A percentile compares a stretch with the other conserved stretches of the same genome.
These are phyloP conservation scores for Penicillium thymicola DNA, from an alignment of 2,329 filamentous ascomycete genomes.

Conservation along the genomic window DNA sequence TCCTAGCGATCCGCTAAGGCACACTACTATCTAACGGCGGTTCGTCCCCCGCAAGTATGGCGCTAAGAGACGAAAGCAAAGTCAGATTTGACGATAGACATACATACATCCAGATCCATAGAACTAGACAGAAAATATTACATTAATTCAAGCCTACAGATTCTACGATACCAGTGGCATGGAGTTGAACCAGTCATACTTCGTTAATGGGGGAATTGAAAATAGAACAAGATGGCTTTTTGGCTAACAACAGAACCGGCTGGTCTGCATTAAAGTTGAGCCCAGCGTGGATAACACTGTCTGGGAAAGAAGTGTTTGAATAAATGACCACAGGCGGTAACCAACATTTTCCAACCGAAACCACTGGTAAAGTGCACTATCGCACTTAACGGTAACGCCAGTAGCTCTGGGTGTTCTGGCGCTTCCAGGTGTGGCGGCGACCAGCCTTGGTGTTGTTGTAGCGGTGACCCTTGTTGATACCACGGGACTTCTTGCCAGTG, in stretches of 20 bases:
- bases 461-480: conserved; percentile 97
- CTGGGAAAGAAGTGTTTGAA: conserved; percentile 32
- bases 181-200: conserved; percentile 36
- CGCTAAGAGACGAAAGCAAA: neutral
- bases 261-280: conserved; percentile 38
- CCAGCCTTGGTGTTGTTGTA: conserved; percentile 98
- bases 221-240: conserved; percentile 36
- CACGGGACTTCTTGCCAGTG: conserved; percentile 99
- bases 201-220: conserved; percentile 36
- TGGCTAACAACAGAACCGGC: conserved; percentile 39
- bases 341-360: conserved; percentile 32
- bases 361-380: conserved; percentile 26
- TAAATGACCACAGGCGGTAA: conserved; percentile 35
- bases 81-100: neutral
- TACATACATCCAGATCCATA: neutral
- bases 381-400: conserved; percentile 83
- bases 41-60: neutral
- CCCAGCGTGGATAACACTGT: conserved; percentile 28
- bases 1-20: neutral
- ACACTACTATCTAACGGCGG: neutral
- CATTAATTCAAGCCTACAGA: neutral
- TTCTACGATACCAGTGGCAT: conserved; percentile 14
- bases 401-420: conserved; percentile 98
- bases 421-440: conserved; percentile 99
- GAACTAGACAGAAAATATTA: neutral